These are phyloP conservation scores for Rhizopus arrhizus DNA, from an alignment of 371 early-diverging fungal genomes.

Conservation along the genomic window DNA sequence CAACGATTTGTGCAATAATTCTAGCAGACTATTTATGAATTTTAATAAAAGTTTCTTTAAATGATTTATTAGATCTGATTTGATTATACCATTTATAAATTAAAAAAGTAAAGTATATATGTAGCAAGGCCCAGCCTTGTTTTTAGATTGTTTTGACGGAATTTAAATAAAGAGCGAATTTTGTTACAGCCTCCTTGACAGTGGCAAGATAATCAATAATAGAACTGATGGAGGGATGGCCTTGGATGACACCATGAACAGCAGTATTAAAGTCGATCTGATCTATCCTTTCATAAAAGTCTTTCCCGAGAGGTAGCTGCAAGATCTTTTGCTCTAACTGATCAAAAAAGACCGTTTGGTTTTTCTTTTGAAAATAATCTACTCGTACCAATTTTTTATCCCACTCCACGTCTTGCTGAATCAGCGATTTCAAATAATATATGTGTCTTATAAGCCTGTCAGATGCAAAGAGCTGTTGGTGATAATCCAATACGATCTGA, in stretches of 20 bases:
- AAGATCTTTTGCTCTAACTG: constrained; percentile 31
- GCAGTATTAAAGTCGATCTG: constrained; percentile 31
- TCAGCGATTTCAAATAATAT: constrained; percentile 15
- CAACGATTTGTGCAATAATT: constrained; percentile 85
- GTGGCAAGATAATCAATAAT: constrained; percentile 15
- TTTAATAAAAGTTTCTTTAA: neutral
- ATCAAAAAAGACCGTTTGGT: constrained; percentile 15
- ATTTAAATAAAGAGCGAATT: neutral
- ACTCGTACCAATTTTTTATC: constrained; percentile 13
- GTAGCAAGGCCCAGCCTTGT: neutral
- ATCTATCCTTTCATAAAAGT: constrained; percentile 31
- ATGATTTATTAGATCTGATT: neutral
- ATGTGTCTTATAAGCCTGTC: constrained; percentile 12
- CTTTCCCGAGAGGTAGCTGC: constrained; percentile 35
- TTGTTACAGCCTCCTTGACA: neutral
- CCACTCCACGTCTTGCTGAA: constrained; percentile 33
- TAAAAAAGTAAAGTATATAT: neutral
- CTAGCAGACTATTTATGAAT: constrained; percentile 54
- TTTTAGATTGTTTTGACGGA: neutral
- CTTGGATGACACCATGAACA: constrained; percentile 24
- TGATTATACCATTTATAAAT: neutral
- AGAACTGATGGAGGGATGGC: constrained; percentile 34
- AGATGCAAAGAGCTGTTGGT: constrained; percentile 11
- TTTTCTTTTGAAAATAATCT: constrained; percentile 2
- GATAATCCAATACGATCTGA: constrained; percentile 20